A percentile compares a stretch with the other conserved stretches of the same genome.
phyloP scores from a whole-genome alignment of 1,139 yeast species.

The Candida labiduridarum region DNA sequence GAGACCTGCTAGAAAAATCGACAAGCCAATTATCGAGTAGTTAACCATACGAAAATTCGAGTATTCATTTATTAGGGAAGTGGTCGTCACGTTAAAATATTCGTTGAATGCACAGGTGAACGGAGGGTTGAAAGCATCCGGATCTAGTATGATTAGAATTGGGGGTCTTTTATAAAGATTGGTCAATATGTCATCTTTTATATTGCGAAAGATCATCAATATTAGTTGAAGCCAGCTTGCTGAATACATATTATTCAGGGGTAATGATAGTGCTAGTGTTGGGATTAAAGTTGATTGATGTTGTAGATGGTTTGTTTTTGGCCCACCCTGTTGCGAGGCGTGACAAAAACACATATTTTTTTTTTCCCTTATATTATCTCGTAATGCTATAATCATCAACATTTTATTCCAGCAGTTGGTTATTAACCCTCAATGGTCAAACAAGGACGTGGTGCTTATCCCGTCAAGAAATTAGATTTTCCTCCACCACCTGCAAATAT shows the following conservation, averaged over 20 bases:
- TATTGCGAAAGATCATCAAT: slow-evolving; percentile 13
- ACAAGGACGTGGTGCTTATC: slow-evolving; percentile 16
- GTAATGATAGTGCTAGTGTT: not conserved
- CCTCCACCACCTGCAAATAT: slow-evolving; percentile 54
- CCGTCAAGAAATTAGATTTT: slow-evolving; percentile 13
- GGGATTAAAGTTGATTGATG: not conserved
- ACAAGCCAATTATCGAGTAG: slow-evolving; percentile 9
- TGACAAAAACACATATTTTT: not conserved
- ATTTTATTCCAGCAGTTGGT: no score
- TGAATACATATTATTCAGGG: not conserved
- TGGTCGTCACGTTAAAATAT: slow-evolving; percentile 16
- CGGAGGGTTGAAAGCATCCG: slow-evolving; percentile 33
- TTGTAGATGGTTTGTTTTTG: not conserved
- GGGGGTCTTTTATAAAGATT: slow-evolving; percentile 22
- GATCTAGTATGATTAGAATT: slow-evolving; percentile 23
- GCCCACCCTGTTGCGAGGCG: not conserved
- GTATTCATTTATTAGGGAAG: slow-evolving; percentile 10
- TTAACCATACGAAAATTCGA: slow-evolving; percentile 8
- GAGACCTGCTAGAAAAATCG: slow-evolving; percentile 20
- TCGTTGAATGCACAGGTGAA: slow-evolving; percentile 24
- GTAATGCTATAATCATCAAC: not conserved
- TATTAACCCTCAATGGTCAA: slow-evolving; percentile 16
- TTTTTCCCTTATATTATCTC: not conserved
- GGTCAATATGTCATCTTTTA: slow-evolving; percentile 19
- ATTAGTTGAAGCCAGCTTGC: slow-evolving; percentile 10